Base-by-base conservation (phyloP, 1,139 yeast species). In the Zygosaccharomyces sapae region DNA sequence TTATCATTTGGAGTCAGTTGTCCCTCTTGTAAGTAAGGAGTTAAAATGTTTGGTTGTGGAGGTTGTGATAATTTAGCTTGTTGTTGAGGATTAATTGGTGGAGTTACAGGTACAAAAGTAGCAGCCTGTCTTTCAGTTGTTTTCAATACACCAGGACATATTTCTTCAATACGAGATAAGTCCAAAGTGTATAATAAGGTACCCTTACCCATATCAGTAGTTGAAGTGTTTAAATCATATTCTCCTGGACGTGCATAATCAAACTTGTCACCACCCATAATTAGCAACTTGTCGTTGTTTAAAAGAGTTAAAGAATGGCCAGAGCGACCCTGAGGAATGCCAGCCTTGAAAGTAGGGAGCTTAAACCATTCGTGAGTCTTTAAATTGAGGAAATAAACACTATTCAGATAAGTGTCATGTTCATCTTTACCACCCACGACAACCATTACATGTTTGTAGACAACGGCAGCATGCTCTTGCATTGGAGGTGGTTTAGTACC, bases 251-350 rank as follows among this genome's bases (percentile, higher is more conserved):
- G 55, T 18, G 69, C 68, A 53, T 66, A 80, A 59, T 81, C 86
- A 56, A 81, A 79, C 55, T 81, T 77, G 65, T 88, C 96, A 51
- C 98, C 98, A 39, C 98, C 98, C 86, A 94, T 83, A 19, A 92
- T 80, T 24, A 90, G 65, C 45, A 92, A 66, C 66, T 83, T 86
- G 62, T 86, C 80, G 43, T 73, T 78, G 18, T 62, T 56, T 44
- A 86, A 74, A 49, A 83, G 79, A 1, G 97, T 83, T 72, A 92
- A 73, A 7, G 96, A 81, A 67, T 92, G 98, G n/a, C 98, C 98
- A 54, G 95, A 86, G 57, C 97, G 79, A 16, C 95, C 81, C 39
- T 90, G 85, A 3, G 97, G 97, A 16, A 65, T 58, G 9, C 80
- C 76, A 3, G 70, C 55, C 10, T 74, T 73, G 51, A 70, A 70